phyloP scores from a whole-genome alignment of 225 moss, liverwort and hornwort species.

The Pleurozium schreberi region DNA sequence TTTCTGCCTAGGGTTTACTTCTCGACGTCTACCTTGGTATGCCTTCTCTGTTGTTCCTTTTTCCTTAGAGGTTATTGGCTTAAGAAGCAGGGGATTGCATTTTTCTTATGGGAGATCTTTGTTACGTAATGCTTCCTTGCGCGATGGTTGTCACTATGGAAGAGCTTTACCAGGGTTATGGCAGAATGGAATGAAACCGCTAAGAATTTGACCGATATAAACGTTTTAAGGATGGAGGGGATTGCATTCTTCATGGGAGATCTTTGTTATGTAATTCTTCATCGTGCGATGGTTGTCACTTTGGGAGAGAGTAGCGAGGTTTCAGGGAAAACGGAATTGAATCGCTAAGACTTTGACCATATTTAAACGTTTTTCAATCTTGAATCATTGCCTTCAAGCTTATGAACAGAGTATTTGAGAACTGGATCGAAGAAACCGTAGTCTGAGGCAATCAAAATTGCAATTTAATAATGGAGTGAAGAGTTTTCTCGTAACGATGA shows the following conservation, averaged over 20 bases:
- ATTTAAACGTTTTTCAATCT: not conserved
- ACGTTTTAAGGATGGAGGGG: not conserved
- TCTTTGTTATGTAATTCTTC: too few relatives aligned
- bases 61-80: not conserved
- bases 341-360: not conserved
- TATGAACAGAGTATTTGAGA: not conserved
- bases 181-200: not conserved
- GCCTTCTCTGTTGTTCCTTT: not conserved
- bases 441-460: not conserved
- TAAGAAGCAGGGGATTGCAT: not conserved
- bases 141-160: not conserved
- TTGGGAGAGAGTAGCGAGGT: not conserved
- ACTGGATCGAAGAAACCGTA: not conserved
- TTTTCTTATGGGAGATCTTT: not conserved
- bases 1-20: slow-evolving; percentile 55
- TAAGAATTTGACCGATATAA: not conserved
- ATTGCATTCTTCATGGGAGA: too few relatives aligned
- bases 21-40: slow-evolving; percentile 45
- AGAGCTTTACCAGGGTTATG: not conserved
- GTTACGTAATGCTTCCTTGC: not conserved
- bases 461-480: not conserved
- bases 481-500: too few relatives aligned
- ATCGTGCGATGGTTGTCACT: too few relatives aligned
- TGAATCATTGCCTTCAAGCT: not conserved
- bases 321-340: not conserved